Evolutionary conservation across 2,329 filamentous ascomycete species (phyloP).

Genomic region (Diplodia mutila): DNA sequence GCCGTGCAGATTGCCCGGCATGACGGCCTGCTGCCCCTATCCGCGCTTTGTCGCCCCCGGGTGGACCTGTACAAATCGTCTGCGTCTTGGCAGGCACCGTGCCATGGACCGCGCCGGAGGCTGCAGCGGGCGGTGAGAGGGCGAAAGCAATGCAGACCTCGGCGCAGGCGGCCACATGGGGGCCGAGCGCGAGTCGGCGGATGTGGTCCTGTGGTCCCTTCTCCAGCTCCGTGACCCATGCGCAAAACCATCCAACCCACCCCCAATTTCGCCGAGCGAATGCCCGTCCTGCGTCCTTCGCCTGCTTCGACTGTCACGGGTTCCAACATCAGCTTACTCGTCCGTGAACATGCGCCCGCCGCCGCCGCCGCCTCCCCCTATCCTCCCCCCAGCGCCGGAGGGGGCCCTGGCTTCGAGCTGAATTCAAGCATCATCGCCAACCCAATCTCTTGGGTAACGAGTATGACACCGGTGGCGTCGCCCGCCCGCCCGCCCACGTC

Average conservation of each 20-base stretch:
- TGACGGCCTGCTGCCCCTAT: not conserved
- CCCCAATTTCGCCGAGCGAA: slow-evolving; percentile 15
- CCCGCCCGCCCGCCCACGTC: not conserved
- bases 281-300: not conserved
- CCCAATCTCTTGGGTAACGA: not conserved
- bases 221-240: slow-evolving; percentile 2
- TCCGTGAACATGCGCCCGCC: not conserved
- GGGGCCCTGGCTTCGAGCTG: not conserved
- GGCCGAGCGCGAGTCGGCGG: not conserved
- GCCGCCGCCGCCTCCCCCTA: not conserved
- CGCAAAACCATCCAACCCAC: not conserved
- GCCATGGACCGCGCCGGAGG: not conserved
- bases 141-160: not conserved
- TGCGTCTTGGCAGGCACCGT: slow-evolving; percentile 18
- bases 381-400: not conserved
- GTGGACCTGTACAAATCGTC: not conserved
- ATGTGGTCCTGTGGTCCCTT: not conserved
- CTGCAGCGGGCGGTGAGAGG: slow-evolving; percentile 8
- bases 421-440: not conserved
- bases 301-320: not conserved
- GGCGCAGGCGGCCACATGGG: not conserved
- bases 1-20: not conserved
- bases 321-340: not conserved
- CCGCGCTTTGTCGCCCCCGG: not conserved
- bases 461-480: slow-evolving; percentile 7